Evolutionary conservation across 2,329 filamentous ascomycete species (phyloP).

Genomic region (Cladosporium oxysporum): DNA sequence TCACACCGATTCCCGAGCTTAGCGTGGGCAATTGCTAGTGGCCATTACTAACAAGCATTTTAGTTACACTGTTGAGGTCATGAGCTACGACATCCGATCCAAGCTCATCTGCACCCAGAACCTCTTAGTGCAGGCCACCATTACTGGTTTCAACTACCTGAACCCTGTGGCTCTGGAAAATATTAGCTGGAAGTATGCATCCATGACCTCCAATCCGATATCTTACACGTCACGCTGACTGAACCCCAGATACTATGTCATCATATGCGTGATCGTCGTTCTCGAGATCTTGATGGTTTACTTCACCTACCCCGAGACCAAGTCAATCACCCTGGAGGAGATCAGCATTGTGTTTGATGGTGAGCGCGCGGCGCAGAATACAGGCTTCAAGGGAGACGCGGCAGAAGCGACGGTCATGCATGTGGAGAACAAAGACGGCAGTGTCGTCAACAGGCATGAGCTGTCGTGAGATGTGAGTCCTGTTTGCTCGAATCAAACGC

Average conservation of each 20-base stretch:
- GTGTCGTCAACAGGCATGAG: not conserved
- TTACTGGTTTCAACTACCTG: conserved; percentile 39
- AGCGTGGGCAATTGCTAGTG: too few species aligned
- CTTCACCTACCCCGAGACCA: conserved; percentile 40
- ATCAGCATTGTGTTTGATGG: conserved; percentile 23
- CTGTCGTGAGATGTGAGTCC: not conserved
- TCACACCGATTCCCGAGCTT: too few species aligned
- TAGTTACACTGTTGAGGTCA: conserved; percentile 45
- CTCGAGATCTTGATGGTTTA: conserved; percentile 32
- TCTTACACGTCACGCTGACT: not conserved
- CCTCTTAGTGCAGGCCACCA: conserved; percentile 43
- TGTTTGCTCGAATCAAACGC: not conserved
- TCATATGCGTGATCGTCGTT: conserved; percentile 29
- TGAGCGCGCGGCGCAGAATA: conserved; percentile 19
- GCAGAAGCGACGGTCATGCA: not conserved
- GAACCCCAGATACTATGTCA: conserved; percentile 23
- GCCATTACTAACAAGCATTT: not conserved
- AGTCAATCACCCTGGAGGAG: conserved; percentile 23
- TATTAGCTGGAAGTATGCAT: conserved; percentile 21
- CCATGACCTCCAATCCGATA: not conserved
- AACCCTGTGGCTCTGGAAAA: conserved; percentile 23
- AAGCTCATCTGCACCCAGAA: conserved; percentile 44
- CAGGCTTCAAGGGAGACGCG: not conserved
- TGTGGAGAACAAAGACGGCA: conserved; percentile 1
- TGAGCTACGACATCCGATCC: conserved; percentile 46